These are phyloP conservation scores for Erigeron philadelphicus DNA, from an alignment of 140 eudicot genomes.

Conservation along the genomic window DNA sequence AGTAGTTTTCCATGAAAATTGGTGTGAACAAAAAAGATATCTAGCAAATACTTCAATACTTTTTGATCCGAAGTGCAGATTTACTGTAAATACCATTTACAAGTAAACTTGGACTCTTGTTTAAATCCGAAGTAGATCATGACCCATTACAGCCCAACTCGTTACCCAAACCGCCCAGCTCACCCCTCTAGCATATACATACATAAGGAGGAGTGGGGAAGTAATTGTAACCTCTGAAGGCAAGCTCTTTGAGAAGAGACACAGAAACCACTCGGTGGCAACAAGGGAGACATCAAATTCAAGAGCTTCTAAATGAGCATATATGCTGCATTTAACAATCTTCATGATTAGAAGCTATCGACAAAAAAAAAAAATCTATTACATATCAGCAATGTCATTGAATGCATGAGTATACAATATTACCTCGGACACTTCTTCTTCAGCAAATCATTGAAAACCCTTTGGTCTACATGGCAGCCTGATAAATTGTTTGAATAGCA, in stretches of 20 bases:
- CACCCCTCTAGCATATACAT: not conserved
- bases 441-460: conserved; percentile 83
- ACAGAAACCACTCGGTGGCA: conserved; percentile 96
- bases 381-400: conserved; percentile 5
- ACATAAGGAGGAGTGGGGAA: not conserved
- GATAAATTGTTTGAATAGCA: conserved; percentile 80
- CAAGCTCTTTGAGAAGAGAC: conserved; percentile 91
- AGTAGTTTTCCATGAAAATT: too few relatives aligned
- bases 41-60: too few relatives aligned
- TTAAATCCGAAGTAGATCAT: too few relatives aligned
- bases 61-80: too few relatives aligned
- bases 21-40: too few relatives aligned
- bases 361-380: not conserved
- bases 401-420: not conserved
- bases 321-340: conserved; percentile 53
- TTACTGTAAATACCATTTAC: too few relatives aligned
- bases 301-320: conserved; percentile 82
- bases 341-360: conserved; percentile 19
- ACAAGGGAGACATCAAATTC: conserved; percentile 96
- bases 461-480: conserved; percentile 97
- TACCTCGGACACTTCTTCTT: conserved; percentile 82
- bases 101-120: too few relatives aligned
- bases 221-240: conserved; percentile 81
- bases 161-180: too few relatives aligned
- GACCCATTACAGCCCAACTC: too few relatives aligned